Base-by-base conservation (phyloP, 1,284 basidiomycete species). In the Boletus albobrunnescens region DNA sequence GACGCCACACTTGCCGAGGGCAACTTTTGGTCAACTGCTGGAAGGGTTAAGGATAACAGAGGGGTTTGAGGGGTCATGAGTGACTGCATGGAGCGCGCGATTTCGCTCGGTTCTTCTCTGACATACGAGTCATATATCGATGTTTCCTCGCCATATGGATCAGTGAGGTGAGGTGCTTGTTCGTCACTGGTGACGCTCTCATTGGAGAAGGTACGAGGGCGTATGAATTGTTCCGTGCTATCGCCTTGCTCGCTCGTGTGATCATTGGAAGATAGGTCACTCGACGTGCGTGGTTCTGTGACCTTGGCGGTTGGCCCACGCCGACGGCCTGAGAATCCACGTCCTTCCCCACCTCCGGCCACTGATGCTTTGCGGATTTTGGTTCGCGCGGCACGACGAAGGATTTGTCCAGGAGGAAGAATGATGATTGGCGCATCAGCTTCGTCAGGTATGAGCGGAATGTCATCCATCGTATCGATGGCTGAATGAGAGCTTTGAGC, bases 311-410 rank as follows among this genome's bases (percentile, higher is more conserved):
- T 51, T 45, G 69, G 55, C 33, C 69, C 63, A 36, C 64, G 54
- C 35, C 71, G 53, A 56, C 74, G 68, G 23, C 61, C 62, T 10
- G 69, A 59, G 68, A 94, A 94, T 14, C 91, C 83, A 74, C 90
- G 88, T 3, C 86, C 85, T 36, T 82, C 84, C 5, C 81, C 85
- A 63, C 38, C 54, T 48, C 88, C 87, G 10, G 79, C 75, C 19
- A 86, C 65, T 12, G 82, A 81, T n/a, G 84, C 75, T 71, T 97
- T 99, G 46, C 95, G 84, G 60, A 97, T 96, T 74, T 94, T 94
- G 3, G 95, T 99, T 17, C 94, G 83, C 8, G 92, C 93, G 11
- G 92, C 83, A 37, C 95, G 85, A 24, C 93, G 89, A 12, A 99
- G 76, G 58, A 94, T 93, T 65, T 87, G 87, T 12, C 90, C 90